These are phyloP conservation scores for Plasmodium chabaudi DNA, from an alignment of 169 alveolate species.

Conservation along the genomic window DNA sequence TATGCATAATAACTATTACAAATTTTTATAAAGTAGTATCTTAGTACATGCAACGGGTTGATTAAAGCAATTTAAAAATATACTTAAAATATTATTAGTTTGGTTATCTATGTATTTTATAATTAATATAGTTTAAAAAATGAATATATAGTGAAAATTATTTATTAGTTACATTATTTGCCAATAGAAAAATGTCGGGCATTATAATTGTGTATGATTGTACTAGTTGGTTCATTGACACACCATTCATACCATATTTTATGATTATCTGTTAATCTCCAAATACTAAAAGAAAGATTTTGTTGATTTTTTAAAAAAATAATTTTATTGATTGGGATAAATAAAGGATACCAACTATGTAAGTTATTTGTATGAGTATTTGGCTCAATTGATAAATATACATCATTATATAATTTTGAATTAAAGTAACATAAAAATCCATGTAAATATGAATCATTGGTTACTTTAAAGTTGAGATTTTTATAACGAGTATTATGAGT, in stretches of 20 bases:
- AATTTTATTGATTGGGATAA: conserved; percentile 80
- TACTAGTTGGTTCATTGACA: conserved; percentile 53
- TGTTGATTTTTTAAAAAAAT: conserved; percentile 77
- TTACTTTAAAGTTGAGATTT: conserved; percentile 76
- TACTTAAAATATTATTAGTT: no score
- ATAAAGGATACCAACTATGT: conserved; percentile 87
- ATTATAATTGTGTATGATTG: conserved; percentile 58
- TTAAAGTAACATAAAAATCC: conserved; percentile 86
- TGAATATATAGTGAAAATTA: no score
- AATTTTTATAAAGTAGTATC: no score
- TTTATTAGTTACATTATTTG: conserved; percentile 1
- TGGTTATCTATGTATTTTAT: no score
- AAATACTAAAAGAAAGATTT: conserved; percentile 78
- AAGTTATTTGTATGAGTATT: conserved; percentile 69
- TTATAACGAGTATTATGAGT: conserved; percentile 79
- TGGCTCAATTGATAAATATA: conserved; percentile 82
- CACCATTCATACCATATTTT: conserved; percentile 88
- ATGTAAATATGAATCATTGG: conserved; percentile 78
- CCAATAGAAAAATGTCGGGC: conserved; percentile 69
- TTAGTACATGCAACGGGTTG: no score
- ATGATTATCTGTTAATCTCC: conserved; percentile 82
- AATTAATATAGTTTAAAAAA: no score
- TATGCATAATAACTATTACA: no score
- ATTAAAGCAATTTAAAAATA: no score
- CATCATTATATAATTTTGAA: conserved; percentile 77